A percentile compares a stretch with the other conserved stretches of the same genome.
phyloP scores from a whole-genome alignment of 2,329 filamentous ascomycete genomes.

The Bipolaris zeicola region DNA sequence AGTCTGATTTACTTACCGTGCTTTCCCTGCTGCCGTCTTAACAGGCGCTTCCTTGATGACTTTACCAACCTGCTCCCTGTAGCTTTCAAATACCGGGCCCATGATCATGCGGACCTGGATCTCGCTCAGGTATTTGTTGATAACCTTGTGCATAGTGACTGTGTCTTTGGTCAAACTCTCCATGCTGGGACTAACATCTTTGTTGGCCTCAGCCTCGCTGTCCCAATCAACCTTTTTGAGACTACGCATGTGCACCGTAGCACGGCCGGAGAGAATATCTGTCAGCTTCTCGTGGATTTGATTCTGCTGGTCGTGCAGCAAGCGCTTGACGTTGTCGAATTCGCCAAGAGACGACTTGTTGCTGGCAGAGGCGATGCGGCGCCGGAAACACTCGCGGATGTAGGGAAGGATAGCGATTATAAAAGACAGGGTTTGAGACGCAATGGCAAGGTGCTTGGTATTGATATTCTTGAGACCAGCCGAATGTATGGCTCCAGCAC shows the following conservation, averaged over 20 bases:
- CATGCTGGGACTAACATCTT: conserved; percentile 71
- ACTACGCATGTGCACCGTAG: conserved; percentile 72
- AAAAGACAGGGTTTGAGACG: conserved; percentile 87
- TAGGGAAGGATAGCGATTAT: conserved; percentile 87
- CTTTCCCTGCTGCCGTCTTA: conserved; percentile 69
- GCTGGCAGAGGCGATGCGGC: conserved; percentile 61
- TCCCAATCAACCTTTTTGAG: conserved; percentile 82
- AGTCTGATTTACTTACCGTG: conserved; percentile 63
- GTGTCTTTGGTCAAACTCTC: conserved; percentile 88
- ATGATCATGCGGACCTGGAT: conserved; percentile 81
- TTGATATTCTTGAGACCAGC: conserved; percentile 90
- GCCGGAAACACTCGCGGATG: conserved; percentile 85
- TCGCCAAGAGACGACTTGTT: conserved; percentile 66
- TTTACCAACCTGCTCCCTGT: conserved; percentile 77
- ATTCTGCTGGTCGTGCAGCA: conserved; percentile 87
- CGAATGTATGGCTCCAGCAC: conserved; percentile 85
- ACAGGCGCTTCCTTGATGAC: conserved; percentile 70
- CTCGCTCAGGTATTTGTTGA: conserved; percentile 81
- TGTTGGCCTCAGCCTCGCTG: conserved; percentile 48
- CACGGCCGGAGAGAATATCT: conserved; percentile 85
- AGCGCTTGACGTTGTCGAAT: conserved; percentile 83
- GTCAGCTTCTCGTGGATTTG: conserved; percentile 92
- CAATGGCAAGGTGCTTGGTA: conserved; percentile 90
- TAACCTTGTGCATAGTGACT: conserved; percentile 78
- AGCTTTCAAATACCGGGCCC: conserved; percentile 80